phyloP scores from a whole-genome alignment of 495 filamentous ascomycete species.

The Trichoderma virens region DNA sequence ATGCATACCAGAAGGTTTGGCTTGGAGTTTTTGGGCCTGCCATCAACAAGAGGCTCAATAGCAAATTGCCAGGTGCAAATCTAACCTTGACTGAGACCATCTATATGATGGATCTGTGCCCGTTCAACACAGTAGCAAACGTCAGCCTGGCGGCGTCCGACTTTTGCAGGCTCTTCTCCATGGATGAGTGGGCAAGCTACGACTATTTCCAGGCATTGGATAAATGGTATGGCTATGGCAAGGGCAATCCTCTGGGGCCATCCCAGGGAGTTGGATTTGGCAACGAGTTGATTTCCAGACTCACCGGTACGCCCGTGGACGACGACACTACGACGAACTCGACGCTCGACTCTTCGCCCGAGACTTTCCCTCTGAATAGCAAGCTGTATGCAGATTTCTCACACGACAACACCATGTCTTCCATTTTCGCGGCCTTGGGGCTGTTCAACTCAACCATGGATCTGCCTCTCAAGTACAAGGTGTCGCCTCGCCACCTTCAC shows the following conservation, averaged over 20 bases:
- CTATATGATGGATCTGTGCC: constrained; percentile 76
- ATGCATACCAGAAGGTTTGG: constrained; percentile 45
- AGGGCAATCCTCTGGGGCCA: constrained; percentile 66
- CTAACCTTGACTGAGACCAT: constrained; percentile 52
- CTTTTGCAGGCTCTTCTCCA: constrained; percentile 67
- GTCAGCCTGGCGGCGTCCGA: constrained; percentile 30
- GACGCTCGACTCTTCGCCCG: constrained; percentile 54
- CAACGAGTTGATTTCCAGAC: constrained; percentile 76
- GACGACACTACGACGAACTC: constrained; percentile 65
- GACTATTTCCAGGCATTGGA: constrained; percentile 67
- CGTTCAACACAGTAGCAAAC: constrained; percentile 65
- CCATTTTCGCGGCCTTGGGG: constrained; percentile 63
- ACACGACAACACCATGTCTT: constrained; percentile 78
- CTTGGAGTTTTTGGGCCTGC: constrained; percentile 48
- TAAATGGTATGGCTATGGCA: constrained; percentile 74
- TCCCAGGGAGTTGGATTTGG: constrained; percentile 78
- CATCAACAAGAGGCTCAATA: constrained; percentile 56
- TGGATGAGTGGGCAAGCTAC: constrained; percentile 63
- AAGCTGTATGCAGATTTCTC: constrained; percentile 76
- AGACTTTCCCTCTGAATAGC: constrained; percentile 61
- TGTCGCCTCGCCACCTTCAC: constrained; percentile 29
- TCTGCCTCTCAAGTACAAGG: constrained; percentile 36
- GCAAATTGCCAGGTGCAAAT: constrained; percentile 51
- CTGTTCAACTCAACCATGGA: constrained; percentile 55
- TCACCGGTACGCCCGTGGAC: constrained; percentile 56